Base-by-base conservation (phyloP, 2,329 filamentous ascomycete genomes). In the Hawksworthiomyces lignivorus region DNA sequence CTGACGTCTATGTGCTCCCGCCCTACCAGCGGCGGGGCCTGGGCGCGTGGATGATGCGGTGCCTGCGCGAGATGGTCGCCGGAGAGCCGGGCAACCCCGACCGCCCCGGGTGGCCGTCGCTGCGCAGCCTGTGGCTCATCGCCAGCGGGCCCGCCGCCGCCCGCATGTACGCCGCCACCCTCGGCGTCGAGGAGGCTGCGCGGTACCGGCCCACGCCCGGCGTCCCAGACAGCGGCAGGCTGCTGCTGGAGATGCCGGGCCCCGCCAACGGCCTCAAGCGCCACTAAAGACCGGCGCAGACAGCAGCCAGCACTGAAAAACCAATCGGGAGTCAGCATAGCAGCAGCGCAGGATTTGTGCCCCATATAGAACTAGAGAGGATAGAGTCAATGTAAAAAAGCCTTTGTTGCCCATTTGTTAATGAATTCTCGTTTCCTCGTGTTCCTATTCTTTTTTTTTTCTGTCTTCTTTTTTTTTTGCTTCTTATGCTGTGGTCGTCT, bases 1-100 rank as follows among this genome's bases (percentile, higher is more conserved):
- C 81, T 20, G 82, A 86, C 53, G 76, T 85, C 17, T 86, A 82
- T 56, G 65, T 86, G 18, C 56, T 76, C 3, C 65, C 72, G 0
- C 67, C 71, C 29, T 74, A 77, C 52, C 79, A 82, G 54, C 70
- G 73, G 5, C 63, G 68, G 9, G 81, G 82, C 0, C 64, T 87
- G 2, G 82, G 77, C 4, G 71, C 64, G 32, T 86, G 80, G 78
- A 60, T 86, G 54, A 72, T 84, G 56, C 58, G 64, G 5, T 78
- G 73, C 50, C 60, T 82, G 44, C 69, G 75, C 48, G 77, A 83
- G 50, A 18, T 44, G 14, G 58, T 73, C 4, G 54, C 77, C 28
- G 59, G 67, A 18, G 64, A 64, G n/a, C 21, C 34, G n/a, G 42
- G 36, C 9, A 17, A 24, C 29, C 22, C n/a, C 3, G 14, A 18